Percentiles rank a stretch among this genome's conserved stretches.
Conservation (phyloP, 2,329 filamentous ascomycete species). For the Pseudocercospora cruenta region DNA sequence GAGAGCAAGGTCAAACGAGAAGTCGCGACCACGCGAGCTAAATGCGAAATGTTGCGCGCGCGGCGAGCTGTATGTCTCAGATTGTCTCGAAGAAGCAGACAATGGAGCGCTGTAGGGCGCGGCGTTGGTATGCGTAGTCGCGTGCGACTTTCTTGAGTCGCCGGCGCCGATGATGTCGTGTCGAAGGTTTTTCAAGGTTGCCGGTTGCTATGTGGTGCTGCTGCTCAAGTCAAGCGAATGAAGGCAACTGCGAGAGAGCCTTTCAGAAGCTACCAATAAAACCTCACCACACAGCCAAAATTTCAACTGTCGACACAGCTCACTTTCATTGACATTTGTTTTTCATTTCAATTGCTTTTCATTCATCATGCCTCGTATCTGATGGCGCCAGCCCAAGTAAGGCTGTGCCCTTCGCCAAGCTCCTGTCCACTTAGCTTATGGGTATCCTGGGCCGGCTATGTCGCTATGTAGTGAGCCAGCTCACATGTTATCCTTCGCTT, state of each 20-base stretch:
- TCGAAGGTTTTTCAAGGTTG: neutral
- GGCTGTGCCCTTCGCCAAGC: neutral
- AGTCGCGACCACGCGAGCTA: neutral
- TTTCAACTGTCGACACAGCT: neutral
- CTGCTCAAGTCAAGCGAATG: neutral
- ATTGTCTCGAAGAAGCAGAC: neutral
- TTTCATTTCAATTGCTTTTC: conserved; percentile 9
- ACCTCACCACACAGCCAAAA: neutral
- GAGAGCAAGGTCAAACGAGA: neutral
- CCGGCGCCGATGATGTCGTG: neutral
- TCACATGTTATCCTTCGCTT: conserved; percentile 8
- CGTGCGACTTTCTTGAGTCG: neutral
- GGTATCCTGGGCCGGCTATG: neutral
- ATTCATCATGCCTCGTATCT: conserved; percentile 26
- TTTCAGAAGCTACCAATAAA: neutral
- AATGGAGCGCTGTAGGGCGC: neutral
- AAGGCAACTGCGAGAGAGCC: neutral
- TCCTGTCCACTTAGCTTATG: conserved; percentile 1
- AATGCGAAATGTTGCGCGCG: neutral
- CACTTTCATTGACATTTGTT: neutral
- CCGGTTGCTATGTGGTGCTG: neutral
- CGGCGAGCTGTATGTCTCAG: neutral
- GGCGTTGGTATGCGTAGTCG: neutral
- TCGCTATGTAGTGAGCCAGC: conserved; percentile 3
- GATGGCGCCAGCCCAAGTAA: neutral